phyloP scores from a whole-genome alignment of 257 asterid species.

The Rauvolfia tetraphylla region DNA sequence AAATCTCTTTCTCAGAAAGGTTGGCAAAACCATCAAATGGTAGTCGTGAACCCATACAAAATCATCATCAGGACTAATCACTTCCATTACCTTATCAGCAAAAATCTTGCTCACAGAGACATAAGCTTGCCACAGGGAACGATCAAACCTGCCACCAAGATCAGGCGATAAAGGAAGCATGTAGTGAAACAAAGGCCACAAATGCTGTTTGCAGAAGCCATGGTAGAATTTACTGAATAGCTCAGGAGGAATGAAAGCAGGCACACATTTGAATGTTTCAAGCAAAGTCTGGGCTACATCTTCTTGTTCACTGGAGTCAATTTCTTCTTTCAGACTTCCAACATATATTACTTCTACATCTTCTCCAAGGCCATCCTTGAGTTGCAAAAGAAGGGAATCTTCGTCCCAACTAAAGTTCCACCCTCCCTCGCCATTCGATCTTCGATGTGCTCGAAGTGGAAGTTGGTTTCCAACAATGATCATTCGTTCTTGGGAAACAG shows the following conservation, averaged over 20 bases:
- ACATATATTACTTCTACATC: constrained; percentile 76
- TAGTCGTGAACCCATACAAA: constrained; percentile 89
- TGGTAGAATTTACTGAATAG: constrained; percentile 73
- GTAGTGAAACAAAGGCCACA: constrained; percentile 90
- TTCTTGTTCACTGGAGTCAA: constrained; percentile 62
- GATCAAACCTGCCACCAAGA: constrained; percentile 87
- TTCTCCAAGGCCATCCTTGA: constrained; percentile 80
- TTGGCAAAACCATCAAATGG: constrained; percentile 83
- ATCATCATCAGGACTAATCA: constrained; percentile 80
- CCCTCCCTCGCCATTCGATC: constrained; percentile 38
- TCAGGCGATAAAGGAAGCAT: constrained; percentile 93
- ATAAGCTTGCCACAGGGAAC: constrained; percentile 80
- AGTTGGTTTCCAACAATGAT: constrained; percentile 81
- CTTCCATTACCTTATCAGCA: constrained; percentile 93
- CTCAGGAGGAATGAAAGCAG: constrained; percentile 78
- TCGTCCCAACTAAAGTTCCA: constrained; percentile 89
- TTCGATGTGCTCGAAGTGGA: constrained; percentile 57
- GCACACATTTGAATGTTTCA: constrained; percentile 78
- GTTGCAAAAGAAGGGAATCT: constrained; percentile 78
- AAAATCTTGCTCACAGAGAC: constrained; percentile 82
- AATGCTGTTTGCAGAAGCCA: constrained; percentile 80
- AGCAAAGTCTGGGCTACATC: constrained; percentile 75
- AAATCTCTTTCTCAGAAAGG: constrained; percentile 76
- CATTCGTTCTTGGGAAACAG: constrained; percentile 68
- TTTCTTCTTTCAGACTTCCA: constrained; percentile 71